Evolutionary conservation across 352 stramenopile genomes (phyloP).

Genomic region (Pythium dissotocum): DNA sequence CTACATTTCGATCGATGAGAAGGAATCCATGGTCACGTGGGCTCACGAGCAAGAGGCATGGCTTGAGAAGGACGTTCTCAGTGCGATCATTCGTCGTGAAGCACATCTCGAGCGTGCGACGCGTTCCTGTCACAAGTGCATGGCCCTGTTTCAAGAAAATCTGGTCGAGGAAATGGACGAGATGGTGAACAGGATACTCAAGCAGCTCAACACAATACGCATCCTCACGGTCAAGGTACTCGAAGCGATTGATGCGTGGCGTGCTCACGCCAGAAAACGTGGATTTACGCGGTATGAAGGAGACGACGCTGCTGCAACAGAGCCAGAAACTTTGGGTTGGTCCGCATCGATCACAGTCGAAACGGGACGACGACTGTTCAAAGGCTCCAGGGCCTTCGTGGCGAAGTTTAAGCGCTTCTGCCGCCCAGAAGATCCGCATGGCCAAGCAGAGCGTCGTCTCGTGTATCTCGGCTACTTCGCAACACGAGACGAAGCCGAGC

Average conservation of each 20-base stretch:
- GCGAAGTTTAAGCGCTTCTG: conserved; percentile 78
- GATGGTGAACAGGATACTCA: conserved; percentile 38
- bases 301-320: conserved; percentile 5
- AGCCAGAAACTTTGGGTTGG: conserved; percentile 46
- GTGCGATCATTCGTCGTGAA: conserved; percentile 64
- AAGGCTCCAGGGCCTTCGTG: conserved; percentile 66
- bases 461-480: conserved; percentile 74
- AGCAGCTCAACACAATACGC: conserved; percentile 51
- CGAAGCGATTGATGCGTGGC: conserved; percentile 66
- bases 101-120: conserved; percentile 41
- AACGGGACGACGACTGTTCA: conserved; percentile 65
- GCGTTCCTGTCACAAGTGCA: conserved; percentile 50
- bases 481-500: conserved; percentile 66
- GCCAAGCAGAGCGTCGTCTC: conserved; percentile 57
- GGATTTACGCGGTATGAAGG: conserved; percentile 52
- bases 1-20: conserved; percentile 70
- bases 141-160: conserved; percentile 67
- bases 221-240: conserved; percentile 74
- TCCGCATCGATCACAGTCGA: conserved; percentile 68
- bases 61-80: conserved; percentile 63
- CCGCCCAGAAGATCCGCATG: conserved; percentile 50
- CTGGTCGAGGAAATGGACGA: conserved; percentile 46
- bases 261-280: conserved; percentile 46
- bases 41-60: conserved; percentile 59
- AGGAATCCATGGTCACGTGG: conserved; percentile 58